These are phyloP conservation scores for Diaporthe caulivora DNA, from an alignment of 2,329 filamentous ascomycete genomes.

Conservation along the genomic window DNA sequence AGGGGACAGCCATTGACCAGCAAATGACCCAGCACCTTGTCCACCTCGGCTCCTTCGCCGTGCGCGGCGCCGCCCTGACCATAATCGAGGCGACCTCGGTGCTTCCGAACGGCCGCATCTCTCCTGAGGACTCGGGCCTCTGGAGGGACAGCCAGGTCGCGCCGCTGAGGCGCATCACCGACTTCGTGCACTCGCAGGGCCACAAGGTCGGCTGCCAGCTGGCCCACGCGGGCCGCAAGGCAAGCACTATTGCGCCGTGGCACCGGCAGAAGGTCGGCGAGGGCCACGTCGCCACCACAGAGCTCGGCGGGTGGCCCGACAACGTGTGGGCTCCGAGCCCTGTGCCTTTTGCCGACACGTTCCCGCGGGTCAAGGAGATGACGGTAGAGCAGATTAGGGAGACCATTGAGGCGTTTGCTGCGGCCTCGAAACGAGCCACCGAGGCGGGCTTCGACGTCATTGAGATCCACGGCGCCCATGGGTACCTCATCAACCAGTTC, in stretches of 20 bases:
- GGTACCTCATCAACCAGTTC: conserved; percentile 77
- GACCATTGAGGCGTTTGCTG: conserved; percentile 73
- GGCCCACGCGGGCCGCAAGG: conserved; percentile 82
- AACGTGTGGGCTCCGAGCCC: conserved; percentile 65
- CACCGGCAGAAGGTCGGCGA: conserved; percentile 61
- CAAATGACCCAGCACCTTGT: conserved; percentile 58
- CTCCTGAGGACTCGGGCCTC: conserved; percentile 81
- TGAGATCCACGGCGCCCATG: conserved; percentile 75
- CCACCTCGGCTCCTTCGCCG: conserved; percentile 83
- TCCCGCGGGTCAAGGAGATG: conserved; percentile 75
- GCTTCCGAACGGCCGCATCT: conserved; percentile 82
- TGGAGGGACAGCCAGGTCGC: conserved; percentile 89
- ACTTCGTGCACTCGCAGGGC: conserved; percentile 84
- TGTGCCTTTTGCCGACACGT: conserved; percentile 70
- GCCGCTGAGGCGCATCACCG: conserved; percentile 76
- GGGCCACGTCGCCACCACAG: conserved; percentile 66
- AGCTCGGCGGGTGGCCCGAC: conserved; percentile 67
- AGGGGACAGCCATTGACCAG: background rate
- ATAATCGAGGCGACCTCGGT: conserved; percentile 86
- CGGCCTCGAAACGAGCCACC: conserved; percentile 70
- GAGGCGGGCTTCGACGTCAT: conserved; percentile 81
- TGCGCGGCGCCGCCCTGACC: conserved; percentile 79
- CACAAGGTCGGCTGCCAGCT: conserved; percentile 85
- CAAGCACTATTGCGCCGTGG: conserved; percentile 73
- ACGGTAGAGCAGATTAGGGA: conserved; percentile 75